A percentile compares a stretch with the other conserved stretches of the same genome.
These are phyloP conservation scores for Prunus kanzakura DNA, from an alignment of 306 rosid species.

Conservation along the genomic window DNA sequence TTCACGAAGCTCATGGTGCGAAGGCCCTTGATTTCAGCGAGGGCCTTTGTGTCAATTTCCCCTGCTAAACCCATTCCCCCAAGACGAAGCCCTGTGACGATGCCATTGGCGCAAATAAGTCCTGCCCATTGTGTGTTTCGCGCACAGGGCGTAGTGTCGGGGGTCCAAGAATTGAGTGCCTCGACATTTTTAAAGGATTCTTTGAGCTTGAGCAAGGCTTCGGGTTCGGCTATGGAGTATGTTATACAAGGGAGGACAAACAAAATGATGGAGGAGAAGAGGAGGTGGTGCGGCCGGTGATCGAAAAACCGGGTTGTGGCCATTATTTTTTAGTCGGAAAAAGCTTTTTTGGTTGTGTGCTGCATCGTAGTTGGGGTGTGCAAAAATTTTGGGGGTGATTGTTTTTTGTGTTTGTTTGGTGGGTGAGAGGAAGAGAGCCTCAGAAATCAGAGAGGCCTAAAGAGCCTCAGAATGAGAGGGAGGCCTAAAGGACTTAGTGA, in stretches of 20 bases:
- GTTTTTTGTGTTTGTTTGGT: background rate
- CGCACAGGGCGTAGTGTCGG: slow-evolving; percentile 37
- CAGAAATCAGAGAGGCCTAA: slow-evolving; percentile 1
- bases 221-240: slow-evolving; percentile 46
- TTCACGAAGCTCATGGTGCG: slow-evolving; percentile 48
- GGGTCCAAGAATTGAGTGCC: slow-evolving; percentile 46
- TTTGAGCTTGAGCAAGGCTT: slow-evolving; percentile 58
- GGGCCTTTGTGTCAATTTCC: slow-evolving; percentile 37
- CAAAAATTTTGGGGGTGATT: background rate
- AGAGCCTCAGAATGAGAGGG: slow-evolving; percentile 6
- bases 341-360: background rate
- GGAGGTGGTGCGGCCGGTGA: slow-evolving; percentile 17
- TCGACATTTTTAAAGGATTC: slow-evolving; percentile 35
- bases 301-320: slow-evolving; percentile 25
- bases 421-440: slow-evolving; percentile 9
- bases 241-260: slow-evolving; percentile 2
- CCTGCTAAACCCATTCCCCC: slow-evolving; percentile 47
- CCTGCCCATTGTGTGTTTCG: slow-evolving; percentile 48
- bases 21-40: slow-evolving; percentile 41
- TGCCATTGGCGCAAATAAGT: slow-evolving; percentile 38
- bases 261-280: slow-evolving; percentile 13
- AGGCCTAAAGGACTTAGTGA: background rate
- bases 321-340: slow-evolving; percentile 36
- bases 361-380: background rate
- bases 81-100: slow-evolving; percentile 54